Evolutionary conservation across 2,329 filamentous ascomycete genomes (phyloP), one percentile per base, ranked within the genome.

Genomic region (Exophiala aquamarina): DNA sequence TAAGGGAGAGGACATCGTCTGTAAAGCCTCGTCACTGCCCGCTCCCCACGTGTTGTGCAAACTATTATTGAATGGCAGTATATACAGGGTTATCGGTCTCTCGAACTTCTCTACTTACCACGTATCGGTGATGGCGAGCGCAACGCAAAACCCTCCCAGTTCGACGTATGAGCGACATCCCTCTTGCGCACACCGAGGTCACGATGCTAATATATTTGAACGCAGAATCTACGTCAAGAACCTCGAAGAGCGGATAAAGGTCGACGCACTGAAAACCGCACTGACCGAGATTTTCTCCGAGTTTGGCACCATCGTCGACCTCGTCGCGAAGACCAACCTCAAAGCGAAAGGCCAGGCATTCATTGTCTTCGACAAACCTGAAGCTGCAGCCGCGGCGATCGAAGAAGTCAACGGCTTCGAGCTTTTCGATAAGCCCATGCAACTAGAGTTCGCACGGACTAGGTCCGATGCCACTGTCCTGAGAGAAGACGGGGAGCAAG

Each of bases 261-360:
- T 88, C 48, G 85, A 90, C 26, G 71, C 81, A 8, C 76, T 97
- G 44, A 87, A 84, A 56, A 79, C 86, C 57, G 80, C 87, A 0
- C 77, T 98, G 13, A 73, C 71, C 17, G 82, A 84, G 54, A 78
- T 97, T 61, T 97, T 97, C 71, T 83, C 83, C 54, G 88, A 95
- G 68, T 96, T 93, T 69, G 93, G 93, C 55, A 84, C 76, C 47
- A 82, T 95, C 52, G 71, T 95, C 59, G 90, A 95, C 54, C 81
- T 95, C 41, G 80, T 95, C 50, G 88, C 88, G 35, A 95, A 95
- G 74, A 89, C 82, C 55, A 96, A 94, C 67, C 70, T 97, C 21
- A 91, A 88, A 66, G 88, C 89, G 34, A 96, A 94, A 66, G 93
- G 93, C 10, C 93, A 98, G 70, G 93, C 93, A 1, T 98, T 98